Percentiles rank a stretch among this genome's conserved stretches.
These are phyloP conservation scores for Gnetum montanum DNA, from an alignment of 75 land plant species.

Conservation along the genomic window DNA sequence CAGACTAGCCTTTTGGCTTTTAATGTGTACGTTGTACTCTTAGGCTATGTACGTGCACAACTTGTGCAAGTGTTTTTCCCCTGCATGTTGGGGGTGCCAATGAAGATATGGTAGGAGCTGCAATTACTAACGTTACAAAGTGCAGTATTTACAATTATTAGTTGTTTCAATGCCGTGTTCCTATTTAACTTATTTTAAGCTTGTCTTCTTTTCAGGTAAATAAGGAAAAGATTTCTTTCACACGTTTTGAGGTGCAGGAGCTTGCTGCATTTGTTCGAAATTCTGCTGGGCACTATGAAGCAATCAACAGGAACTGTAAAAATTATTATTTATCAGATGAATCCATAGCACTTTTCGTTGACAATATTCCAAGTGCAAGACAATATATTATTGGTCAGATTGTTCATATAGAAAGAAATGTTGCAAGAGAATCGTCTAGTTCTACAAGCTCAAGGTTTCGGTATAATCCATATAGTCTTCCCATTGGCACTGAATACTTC, in stretches of 20 bases:
- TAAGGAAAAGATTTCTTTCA: conserved; percentile 89
- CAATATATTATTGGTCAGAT: conserved; percentile 91
- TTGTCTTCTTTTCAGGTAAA: conserved; percentile 39
- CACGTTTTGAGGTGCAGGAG: conserved; percentile 87
- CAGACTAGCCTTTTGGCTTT: no score
- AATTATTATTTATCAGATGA: conserved; percentile 88
- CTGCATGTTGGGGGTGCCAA: no score
- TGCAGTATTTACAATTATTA: no score
- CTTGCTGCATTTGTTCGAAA: conserved; percentile 91
- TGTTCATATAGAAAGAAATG: conserved; percentile 84
- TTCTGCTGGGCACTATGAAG: conserved; percentile 79
- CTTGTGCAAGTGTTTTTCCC: no score
- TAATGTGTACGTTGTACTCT: no score
- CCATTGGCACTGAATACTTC: conserved; percentile 80
- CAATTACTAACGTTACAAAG: no score
- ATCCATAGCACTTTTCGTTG: conserved; percentile 90
- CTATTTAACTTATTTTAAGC: background rate
- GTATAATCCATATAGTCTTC: conserved; percentile 73
- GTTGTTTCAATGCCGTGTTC: no score
- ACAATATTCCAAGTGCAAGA: conserved; percentile 45
- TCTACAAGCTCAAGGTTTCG: conserved; percentile 17
- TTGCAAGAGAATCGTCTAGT: conserved; percentile 23
- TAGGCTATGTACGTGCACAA: no score
- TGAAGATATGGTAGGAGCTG: no score
- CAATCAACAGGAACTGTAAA: conserved; percentile 71